Evolutionary conservation across 148 eudicot genomes (phyloP), one percentile per base, ranked within the genome.

Genomic region (Fagopyrum tataricum): DNA sequence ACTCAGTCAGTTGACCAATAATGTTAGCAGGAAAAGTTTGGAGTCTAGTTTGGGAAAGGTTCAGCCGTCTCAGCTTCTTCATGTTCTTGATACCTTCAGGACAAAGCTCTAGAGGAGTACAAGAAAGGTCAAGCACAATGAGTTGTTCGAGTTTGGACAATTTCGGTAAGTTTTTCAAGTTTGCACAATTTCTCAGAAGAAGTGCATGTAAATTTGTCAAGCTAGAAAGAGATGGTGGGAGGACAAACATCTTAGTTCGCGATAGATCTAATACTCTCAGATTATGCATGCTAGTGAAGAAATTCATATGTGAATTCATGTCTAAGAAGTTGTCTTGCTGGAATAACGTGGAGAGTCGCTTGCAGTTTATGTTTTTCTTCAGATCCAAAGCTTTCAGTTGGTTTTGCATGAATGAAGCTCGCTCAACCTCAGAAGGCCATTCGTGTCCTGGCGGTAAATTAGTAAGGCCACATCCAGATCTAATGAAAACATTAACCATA

Each of bases 181-280:
- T 74, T 18, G 53, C 53, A 72, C 83, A 81, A 13, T 21, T 40
- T 13, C 75, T 70, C 70, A 81, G 6, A 10, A 81, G 78, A 64
- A 81, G 80, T 5, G 80, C 83, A 0, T 56, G 75, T 4, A 81
- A 75, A 72, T 81, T 81, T 46, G 43, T 74, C 64, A 72, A 66
- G 18, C 46, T 24, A 4, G 78, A 64, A 2, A 81, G 46, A 46
- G 83, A 81, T 17, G n/a, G 77, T 20, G 83, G 83, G 8, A 81
- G 53, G 46, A 78, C 69, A 0, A 72, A 44, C 18, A 81, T 67
- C 46, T 23, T 26, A 6, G 83, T 74, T 18, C 48, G 58, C 13
- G 83, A 81, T 1, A 81, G 52, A 70, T 81, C 83, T 18, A 81
- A 76, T 8, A 74, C 55, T 56, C 43, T 71, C 13, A 81, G 78